Evolutionary conservation across 2,329 filamentous ascomycete genomes (phyloP).

Genomic region (Bipolaris cookei): DNA sequence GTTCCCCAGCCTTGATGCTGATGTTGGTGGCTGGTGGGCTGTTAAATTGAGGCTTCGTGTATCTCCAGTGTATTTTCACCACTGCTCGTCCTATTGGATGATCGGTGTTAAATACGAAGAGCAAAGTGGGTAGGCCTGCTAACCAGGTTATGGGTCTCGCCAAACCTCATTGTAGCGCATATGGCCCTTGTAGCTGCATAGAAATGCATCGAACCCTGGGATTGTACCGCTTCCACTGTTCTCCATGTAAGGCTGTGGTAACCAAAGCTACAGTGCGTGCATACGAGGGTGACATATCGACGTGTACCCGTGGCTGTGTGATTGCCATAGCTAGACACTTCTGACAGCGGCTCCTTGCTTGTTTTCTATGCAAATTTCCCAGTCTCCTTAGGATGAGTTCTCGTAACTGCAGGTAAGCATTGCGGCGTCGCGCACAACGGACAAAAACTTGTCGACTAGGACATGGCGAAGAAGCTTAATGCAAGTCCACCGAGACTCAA

Average conservation of each 20-base stretch:
- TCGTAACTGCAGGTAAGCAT: slow-evolving; percentile 35
- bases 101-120: slow-evolving; percentile 15
- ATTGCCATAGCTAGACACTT: neutral
- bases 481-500: slow-evolving; percentile 8
- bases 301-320: neutral
- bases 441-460: slow-evolving; percentile 17
- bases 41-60: neutral
- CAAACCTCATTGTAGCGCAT: neutral
- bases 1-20: neutral
- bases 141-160: neutral
- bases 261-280: neutral
- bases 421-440: slow-evolving; percentile 20
- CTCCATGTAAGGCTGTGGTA: neutral
- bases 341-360: slow-evolving; percentile 21
- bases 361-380: slow-evolving; percentile 25
- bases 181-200: neutral
- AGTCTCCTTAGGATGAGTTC: slow-evolving; percentile 16
- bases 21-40: slow-evolving; percentile 3
- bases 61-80: slow-evolving; percentile 3
- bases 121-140: slow-evolving; percentile 5
- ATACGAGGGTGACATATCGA: neutral
- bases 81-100: slow-evolving; percentile 7
- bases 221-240: neutral
- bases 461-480: slow-evolving; percentile 11
- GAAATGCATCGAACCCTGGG: neutral